Base-by-base conservation (phyloP, 2,329 filamentous ascomycete species). In the Paracoccidioides brasiliensis region DNA sequence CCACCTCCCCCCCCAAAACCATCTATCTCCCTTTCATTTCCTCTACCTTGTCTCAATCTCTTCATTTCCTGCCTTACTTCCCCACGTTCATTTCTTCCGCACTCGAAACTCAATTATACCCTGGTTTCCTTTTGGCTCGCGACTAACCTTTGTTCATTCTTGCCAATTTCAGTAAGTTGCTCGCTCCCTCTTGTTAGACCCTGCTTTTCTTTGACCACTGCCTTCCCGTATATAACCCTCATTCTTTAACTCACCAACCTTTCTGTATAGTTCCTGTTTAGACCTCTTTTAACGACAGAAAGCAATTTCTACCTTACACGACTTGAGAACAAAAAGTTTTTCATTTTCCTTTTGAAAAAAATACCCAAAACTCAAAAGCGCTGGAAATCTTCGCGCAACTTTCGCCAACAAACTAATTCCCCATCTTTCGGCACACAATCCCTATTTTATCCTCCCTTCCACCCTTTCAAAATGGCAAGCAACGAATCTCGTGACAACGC, bases 401-500 rank as follows among this genome's bases (percentile, higher is more conserved):
- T 15, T 46, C 43, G 43, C 37, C 44, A n/a, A 35, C 28, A 22
- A 37, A 7, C n/a, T 37, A 57, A 40, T 14, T 55, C 38, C 50
- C 48, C 32, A 40, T 55, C 55, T 40, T 50, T 33, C 38, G 22
- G 1, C 22, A 22, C 22, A 22, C 33, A 52, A n/a, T 43, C 4
- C 45, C 33, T 49, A n/a, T 10, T 10, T 15, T 15, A 8, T 28
- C 33, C 44, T 53, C 33, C 12, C 5, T 35, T 40, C 52, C 15
- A 41, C 22, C 33, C 42, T 35, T 41, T 38, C 44, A 68, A 61
- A 61, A 88, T 87, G 84, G 83, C 84, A 67, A 69, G 76, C 57
- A 68, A 77, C 63, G 83, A 86, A 68, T 65, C 71, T 62, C 72
- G 70, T 64, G 70, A 72, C 45, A 80, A 85, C 60, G 66, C 69